Evolutionary conservation across 768 basidiomycete genomes (phyloP).

Genomic region (Termitomyces sp.): DNA sequence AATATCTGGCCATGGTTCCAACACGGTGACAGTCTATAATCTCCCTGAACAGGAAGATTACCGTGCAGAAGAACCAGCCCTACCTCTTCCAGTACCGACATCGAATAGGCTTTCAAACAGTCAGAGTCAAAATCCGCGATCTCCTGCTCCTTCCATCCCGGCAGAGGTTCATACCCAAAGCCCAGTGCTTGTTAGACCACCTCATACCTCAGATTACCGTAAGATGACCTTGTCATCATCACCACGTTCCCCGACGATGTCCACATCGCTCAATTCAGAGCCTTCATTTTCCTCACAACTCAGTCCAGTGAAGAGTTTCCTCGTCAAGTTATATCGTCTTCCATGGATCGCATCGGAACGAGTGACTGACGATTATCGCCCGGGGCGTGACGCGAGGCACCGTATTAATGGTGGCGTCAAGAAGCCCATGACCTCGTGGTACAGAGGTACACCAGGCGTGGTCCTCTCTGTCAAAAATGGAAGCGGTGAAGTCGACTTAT

Average conservation of each 20-base stretch:
- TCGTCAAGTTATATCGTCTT: slow-evolving; percentile 34
- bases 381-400: slow-evolving; percentile 21
- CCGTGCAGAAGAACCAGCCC: slow-evolving; percentile 1
- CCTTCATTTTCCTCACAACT: slow-evolving; percentile 33
- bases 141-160: slow-evolving; percentile 5
- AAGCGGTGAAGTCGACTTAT: slow-evolving; percentile 25
- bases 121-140: slow-evolving; percentile 1
- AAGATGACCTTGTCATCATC: slow-evolving; percentile 30
- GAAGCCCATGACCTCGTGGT: slow-evolving; percentile 32
- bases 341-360: slow-evolving; percentile 43
- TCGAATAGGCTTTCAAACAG: slow-evolving; percentile 10
- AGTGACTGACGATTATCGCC: slow-evolving; percentile 41
- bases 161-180: slow-evolving; percentile 15
- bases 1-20: slow-evolving; percentile 4
- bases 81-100: slow-evolving; percentile 9
- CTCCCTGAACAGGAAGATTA: slow-evolving; percentile 12
- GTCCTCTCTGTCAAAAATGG: slow-evolving; percentile 17
- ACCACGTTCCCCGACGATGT: slow-evolving; percentile 13
- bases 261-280: slow-evolving; percentile 24
- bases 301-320: slow-evolving; percentile 37
- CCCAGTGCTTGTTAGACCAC: slow-evolving; percentile 28
- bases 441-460: slow-evolving; percentile 21
- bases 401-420: slow-evolving; percentile 13
- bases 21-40: slow-evolving; percentile 15
- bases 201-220: slow-evolving; percentile 29